phyloP scores from a whole-genome alignment of 768 basidiomycete species.

The Tylopilus rubrobrunneus region DNA sequence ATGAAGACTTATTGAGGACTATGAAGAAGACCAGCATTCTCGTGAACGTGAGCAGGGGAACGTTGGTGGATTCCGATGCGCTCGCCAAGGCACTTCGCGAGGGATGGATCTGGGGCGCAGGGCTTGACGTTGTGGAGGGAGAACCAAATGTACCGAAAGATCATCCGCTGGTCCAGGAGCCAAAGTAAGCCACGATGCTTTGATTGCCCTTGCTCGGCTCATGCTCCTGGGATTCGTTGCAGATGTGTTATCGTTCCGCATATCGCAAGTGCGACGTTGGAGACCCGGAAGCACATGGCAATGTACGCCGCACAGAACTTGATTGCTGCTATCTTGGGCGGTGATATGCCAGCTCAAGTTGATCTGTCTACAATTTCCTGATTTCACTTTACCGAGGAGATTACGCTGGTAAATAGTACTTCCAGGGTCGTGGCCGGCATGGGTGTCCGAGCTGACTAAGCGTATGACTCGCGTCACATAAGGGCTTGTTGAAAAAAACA shows the following conservation, averaged over 20 bases:
- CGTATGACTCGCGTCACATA: neutral
- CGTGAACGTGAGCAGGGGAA: constrained; percentile 83
- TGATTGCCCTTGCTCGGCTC: neutral
- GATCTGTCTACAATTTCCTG: too few relatives aligned
- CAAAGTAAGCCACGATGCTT: constrained; percentile 44
- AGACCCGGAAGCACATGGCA: constrained; percentile 83
- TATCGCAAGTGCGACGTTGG: constrained; percentile 84
- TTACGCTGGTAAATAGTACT: too few relatives aligned
- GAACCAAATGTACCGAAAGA: constrained; percentile 73
- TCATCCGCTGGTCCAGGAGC: constrained; percentile 79
- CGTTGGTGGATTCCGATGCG: constrained; percentile 87
- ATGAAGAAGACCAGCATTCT: constrained; percentile 87
- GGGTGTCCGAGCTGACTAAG: constrained; percentile 12
- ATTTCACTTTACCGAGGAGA: constrained; percentile 2
- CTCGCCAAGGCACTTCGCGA: constrained; percentile 74
- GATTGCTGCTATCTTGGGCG: constrained; percentile 41
- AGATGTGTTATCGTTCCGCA: constrained; percentile 87
- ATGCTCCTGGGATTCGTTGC: neutral
- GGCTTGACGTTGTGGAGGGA: constrained; percentile 90
- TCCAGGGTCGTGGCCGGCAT: too few relatives aligned
- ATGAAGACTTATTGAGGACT: constrained; percentile 63
- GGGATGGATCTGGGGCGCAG: constrained; percentile 87
- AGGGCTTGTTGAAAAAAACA: neutral
- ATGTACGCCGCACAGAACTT: constrained; percentile 68
- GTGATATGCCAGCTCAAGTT: constrained; percentile 54